Evolutionary conservation across 257 asterid genomes (phyloP), one percentile per base, ranked within the genome.

Genomic region (Solanum okadae): DNA sequence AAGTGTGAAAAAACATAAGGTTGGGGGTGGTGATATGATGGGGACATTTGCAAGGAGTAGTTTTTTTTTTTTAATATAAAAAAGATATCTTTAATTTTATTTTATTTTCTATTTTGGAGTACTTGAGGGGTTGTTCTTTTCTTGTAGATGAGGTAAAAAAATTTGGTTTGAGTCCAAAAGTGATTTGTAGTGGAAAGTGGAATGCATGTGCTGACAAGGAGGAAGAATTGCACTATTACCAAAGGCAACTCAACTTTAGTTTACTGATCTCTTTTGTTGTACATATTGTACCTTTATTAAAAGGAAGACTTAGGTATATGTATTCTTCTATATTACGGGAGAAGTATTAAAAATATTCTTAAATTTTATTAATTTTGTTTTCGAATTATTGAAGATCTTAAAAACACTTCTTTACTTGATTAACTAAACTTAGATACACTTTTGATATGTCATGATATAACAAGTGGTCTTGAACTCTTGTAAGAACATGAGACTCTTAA

Each of bases 171-270:
- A 93, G 94, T 94, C 93, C 91, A 89, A 92, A 88, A 67, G 49
- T 88, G 89, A 81, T 89, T 84, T 82, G 91, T 72, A 88, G 94
- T 90, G 91, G 94, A 93, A 95, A 95, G 96, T 94, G 96, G 98
- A 92, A 91, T 92, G 96, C 98, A 93, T 93, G 96, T 93, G 95
- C 67, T 94, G 95, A 92, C 93, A 86, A 93, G 94, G 93, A 92
- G 88, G 93, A 91, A 61, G 94, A 92, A 89, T 42, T 86, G 93
- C 93, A 93, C 84, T 93, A 90, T 91, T 85, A 90, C 87, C 95
- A 93, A 94, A 93, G 98, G 94, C 91, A 90, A 89, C 88, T 92
- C 93, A 91, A 90, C 97, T 94, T 93, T 94, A 29, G 23, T 70
- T 29, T 31, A 68, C 37, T 15, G 59, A 49, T 27, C 37, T 68